These are phyloP conservation scores for Phytophthora agathidicida DNA, from an alignment of 352 stramenopile species.

Conservation along the genomic window DNA sequence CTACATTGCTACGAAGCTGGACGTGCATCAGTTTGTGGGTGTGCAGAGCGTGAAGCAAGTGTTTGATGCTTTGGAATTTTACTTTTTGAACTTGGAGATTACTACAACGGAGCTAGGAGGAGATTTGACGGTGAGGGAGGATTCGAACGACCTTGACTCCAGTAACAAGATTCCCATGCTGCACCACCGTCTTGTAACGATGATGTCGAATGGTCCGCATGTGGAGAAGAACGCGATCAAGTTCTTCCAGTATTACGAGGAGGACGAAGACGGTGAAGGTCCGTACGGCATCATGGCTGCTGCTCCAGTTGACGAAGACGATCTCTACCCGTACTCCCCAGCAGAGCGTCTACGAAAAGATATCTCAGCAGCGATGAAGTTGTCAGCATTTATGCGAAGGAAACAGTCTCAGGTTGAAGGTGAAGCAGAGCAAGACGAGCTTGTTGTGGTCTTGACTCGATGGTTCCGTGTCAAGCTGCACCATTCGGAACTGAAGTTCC, in stretches of 20 bases:
- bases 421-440: constrained; percentile 5
- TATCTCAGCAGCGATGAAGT: constrained; percentile 27
- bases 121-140: constrained; percentile 48
- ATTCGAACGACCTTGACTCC: constrained; percentile 35
- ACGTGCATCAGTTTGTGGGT: constrained; percentile 49
- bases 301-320: constrained; percentile 34
- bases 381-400: constrained; percentile 23
- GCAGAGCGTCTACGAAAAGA: constrained; percentile 35
- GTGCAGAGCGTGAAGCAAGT: constrained; percentile 39
- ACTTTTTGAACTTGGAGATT: constrained; percentile 55
- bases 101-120: constrained; percentile 36
- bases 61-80: constrained; percentile 50
- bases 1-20: constrained; percentile 42
- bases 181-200: constrained; percentile 39
- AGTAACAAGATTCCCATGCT: constrained; percentile 20
- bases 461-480: constrained; percentile 34
- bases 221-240: constrained; percentile 47
- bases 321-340: constrained; percentile 34
- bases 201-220: constrained; percentile 23
- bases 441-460: constrained; percentile 32
- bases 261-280: constrained; percentile 5
- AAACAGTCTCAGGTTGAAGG: constrained; percentile 6
- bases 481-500: constrained; percentile 14
- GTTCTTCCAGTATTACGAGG: constrained; percentile 31
- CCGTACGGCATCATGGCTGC: constrained; percentile 31